Conservation (phyloP, 2,329 filamentous ascomycete genomes). For the Aureobasidium sp. region DNA sequence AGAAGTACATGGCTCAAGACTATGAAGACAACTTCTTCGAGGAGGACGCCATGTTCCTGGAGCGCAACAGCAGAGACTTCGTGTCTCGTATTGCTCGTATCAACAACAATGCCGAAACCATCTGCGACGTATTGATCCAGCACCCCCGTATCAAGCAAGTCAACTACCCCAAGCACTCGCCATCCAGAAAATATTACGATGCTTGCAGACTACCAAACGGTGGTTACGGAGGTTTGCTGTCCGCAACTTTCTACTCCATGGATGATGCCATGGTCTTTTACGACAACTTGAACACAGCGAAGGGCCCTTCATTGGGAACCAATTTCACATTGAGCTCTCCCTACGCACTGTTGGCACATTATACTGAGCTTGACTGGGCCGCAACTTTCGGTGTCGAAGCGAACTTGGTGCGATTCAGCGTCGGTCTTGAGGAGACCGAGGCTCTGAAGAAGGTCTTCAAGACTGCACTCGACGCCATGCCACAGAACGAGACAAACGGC, state of each 20-base stretch:
- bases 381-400: conserved; percentile 72
- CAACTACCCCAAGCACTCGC: conserved; percentile 78
- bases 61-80: conserved; percentile 93
- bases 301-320: conserved; percentile 89
- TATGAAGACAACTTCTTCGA: conserved; percentile 92
- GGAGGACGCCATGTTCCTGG: conserved; percentile 90
- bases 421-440: conserved; percentile 74
- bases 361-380: conserved; percentile 86
- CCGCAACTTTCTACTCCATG: conserved; percentile 67
- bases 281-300: conserved; percentile 77
- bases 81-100: conserved; percentile 72
- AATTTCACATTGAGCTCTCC: conserved; percentile 91
- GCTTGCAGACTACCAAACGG: conserved; percentile 64
- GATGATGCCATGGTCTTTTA: conserved; percentile 74
- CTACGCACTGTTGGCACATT: conserved; percentile 88
- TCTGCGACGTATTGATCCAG: conserved; percentile 61
- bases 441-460: conserved; percentile 59
- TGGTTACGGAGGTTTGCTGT: conserved; percentile 86
- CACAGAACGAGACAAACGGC: background rate
- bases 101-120: conserved; percentile 76
- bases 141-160: conserved; percentile 59
- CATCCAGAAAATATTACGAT: conserved; percentile 68
- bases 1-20: conserved; percentile 51
- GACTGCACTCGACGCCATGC: conserved; percentile 60
- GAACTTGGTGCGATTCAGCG: conserved; percentile 75